Conservation (phyloP, 768 basidiomycete genomes). For the Naematelia aurantialba region DNA sequence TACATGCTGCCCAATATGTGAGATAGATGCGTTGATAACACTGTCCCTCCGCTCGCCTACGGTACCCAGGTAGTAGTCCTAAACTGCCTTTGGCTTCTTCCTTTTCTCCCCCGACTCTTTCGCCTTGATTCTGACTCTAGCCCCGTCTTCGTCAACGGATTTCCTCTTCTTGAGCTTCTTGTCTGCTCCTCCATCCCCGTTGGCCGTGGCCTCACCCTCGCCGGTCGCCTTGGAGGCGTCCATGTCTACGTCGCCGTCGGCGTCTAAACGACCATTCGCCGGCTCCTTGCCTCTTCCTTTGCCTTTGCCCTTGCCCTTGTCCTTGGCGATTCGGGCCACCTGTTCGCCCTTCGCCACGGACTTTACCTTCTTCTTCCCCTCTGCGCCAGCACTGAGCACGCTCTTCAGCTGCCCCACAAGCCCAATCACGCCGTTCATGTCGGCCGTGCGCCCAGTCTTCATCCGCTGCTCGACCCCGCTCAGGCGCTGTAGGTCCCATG, state of each 20-base stretch:
- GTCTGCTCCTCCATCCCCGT: background rate
- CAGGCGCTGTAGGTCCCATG: constrained; percentile 64
- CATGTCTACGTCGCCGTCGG: background rate
- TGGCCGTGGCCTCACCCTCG: constrained; percentile 1
- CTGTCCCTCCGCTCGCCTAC: too few relatives aligned
- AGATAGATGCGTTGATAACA: background rate
- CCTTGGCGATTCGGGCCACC: background rate
- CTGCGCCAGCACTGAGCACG: constrained; percentile 32
- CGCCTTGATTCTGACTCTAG: constrained; percentile 10
- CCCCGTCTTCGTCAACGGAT: constrained; percentile 2
- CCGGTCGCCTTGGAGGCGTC: background rate
- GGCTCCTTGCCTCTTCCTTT: constrained; percentile 20
- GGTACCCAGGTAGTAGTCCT: too few relatives aligned
- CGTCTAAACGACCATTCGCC: constrained; percentile 3
- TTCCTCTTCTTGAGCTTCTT: constrained; percentile 1
- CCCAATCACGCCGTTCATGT: constrained; percentile 60
- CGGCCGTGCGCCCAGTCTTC: constrained; percentile 61
- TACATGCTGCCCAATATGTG: background rate
- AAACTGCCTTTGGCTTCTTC: constrained; percentile 27
- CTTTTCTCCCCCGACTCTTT: constrained; percentile 35
- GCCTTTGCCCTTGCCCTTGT: background rate
- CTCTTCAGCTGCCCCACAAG: constrained; percentile 64
- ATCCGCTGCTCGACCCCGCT: constrained; percentile 55
- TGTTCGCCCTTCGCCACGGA: too few relatives aligned
- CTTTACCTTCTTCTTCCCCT: constrained; percentile 27